phyloP scores from a whole-genome alignment of 2,329 filamentous ascomycete genomes.

The Fusarium gaditjirri region DNA sequence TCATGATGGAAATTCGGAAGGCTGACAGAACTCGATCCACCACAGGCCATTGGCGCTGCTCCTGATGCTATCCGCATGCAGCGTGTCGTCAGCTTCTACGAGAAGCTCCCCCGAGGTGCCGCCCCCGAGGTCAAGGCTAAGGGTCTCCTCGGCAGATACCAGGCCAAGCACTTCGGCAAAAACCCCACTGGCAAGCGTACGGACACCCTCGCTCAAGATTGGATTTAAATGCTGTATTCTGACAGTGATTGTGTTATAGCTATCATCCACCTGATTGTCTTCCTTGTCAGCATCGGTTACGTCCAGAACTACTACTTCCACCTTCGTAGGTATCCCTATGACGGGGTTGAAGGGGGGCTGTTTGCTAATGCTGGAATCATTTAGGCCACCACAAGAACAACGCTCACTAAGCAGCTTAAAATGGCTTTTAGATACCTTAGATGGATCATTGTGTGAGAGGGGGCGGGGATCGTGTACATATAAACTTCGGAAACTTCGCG shows the following conservation, averaged over 20 bases:
- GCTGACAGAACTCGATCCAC: conserved; percentile 50
- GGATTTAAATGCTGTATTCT: conserved; percentile 16
- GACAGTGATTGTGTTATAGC: conserved; percentile 63
- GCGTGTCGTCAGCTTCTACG: conserved; percentile 98
- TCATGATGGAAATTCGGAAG: conserved; percentile 25
- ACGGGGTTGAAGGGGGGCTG: neutral
- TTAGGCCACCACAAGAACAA: conserved; percentile 99
- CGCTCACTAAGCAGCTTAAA: conserved; percentile 76
- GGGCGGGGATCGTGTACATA: conserved; percentile 55
- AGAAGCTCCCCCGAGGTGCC: conserved; percentile 93
- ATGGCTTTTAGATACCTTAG: conserved; percentile 30
- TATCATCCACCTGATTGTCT: conserved; percentile 84
- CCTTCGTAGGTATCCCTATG: conserved; percentile 77
- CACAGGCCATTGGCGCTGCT: conserved; percentile 90
- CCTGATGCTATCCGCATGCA: conserved; percentile 98
- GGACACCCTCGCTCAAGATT: conserved; percentile 51
- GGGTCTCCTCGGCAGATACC: conserved; percentile 89
- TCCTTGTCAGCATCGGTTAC: conserved; percentile 86
- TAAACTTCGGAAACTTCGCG: conserved; percentile 50
- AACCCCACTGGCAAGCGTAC: conserved; percentile 89
- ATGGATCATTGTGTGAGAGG: conserved; percentile 41
- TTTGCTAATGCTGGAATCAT: conserved; percentile 28
- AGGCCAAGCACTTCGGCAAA: conserved; percentile 93
- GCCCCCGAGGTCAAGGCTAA: conserved; percentile 85
- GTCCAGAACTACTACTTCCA: conserved; percentile 99